A percentile compares a stretch with the other conserved stretches of the same genome.
Evolutionary conservation across 768 basidiomycete species (phyloP).

Genomic region (Collybiopsis confluens): DNA sequence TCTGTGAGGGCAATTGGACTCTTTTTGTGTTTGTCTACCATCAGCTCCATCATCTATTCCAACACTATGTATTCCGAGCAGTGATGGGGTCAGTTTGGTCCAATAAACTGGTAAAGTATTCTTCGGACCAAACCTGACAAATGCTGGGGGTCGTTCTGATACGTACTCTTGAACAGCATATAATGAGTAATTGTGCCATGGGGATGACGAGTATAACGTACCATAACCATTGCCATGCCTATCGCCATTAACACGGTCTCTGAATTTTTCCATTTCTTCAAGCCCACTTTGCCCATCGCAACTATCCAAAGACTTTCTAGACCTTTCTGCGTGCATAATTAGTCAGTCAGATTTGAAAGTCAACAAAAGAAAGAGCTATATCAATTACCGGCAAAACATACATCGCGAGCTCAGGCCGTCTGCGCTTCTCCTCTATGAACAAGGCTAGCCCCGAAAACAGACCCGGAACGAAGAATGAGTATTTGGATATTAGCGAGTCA

Average conservation of each 20-base stretch:
- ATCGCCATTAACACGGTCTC: constrained; percentile 65
- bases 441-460: constrained; percentile 72
- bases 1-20: too few species aligned
- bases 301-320: constrained; percentile 89
- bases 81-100: constrained; percentile 64
- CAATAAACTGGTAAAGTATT: constrained; percentile 85
- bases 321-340: too few species aligned
- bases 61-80: too few species aligned
- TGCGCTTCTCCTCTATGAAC: constrained; percentile 81
- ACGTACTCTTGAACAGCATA: constrained; percentile 52
- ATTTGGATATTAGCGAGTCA: constrained; percentile 59
- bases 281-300: constrained; percentile 68
- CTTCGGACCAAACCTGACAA: constrained; percentile 77
- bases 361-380: too few species aligned
- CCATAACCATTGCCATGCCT: constrained; percentile 93
- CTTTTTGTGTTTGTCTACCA: too few species aligned
- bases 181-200: background rate
- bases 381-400: constrained; percentile 84
- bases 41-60: too few species aligned
- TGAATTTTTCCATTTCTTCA: constrained; percentile 64
- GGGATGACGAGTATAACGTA: constrained; percentile 26
- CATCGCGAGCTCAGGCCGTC: constrained; percentile 92
- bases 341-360: too few species aligned
- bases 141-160: constrained; percentile 78
- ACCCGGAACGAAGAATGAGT: constrained; percentile 72